Percentiles rank a stretch among this genome's conserved stretches.
Evolutionary conservation across 345 rosid species (phyloP).

Genomic region (Lepidium sativum): DNA sequence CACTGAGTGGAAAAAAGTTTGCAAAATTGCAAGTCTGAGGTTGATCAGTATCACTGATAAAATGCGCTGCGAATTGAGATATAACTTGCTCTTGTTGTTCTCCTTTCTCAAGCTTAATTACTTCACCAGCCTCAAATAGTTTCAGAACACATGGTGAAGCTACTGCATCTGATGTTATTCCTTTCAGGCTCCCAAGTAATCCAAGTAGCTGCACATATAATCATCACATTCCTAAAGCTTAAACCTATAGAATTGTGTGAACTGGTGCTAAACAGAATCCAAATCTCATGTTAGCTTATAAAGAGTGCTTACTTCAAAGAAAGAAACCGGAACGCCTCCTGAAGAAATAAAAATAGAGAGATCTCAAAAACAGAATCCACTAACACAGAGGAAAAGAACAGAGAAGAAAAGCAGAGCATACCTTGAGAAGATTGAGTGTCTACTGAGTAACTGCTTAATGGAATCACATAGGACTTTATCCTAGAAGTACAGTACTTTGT

Average conservation of each 20-base stretch:
- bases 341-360: slow-evolving; percentile 3
- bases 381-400: neutral
- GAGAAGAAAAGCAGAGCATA: slow-evolving; percentile 7
- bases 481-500: slow-evolving; percentile 85
- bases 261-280: neutral
- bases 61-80: slow-evolving; percentile 50
- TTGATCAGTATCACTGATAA: slow-evolving; percentile 44
- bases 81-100: slow-evolving; percentile 34
- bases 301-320: slow-evolving; percentile 61
- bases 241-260: neutral
- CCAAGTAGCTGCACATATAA: slow-evolving; percentile 50
- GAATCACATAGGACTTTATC: slow-evolving; percentile 77
- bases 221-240: neutral
- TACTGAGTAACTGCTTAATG: slow-evolving; percentile 63
- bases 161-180: no score
- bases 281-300: neutral
- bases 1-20: slow-evolving; percentile 43
- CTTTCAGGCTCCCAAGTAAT: slow-evolving; percentile 56
- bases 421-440: slow-evolving; percentile 38
- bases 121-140: slow-evolving; percentile 46
- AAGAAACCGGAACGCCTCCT: slow-evolving; percentile 52
- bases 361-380: neutral
- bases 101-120: slow-evolving; percentile 35
- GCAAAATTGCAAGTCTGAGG: slow-evolving; percentile 67
- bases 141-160: slow-evolving; percentile 73